Conservation (phyloP, 208 protist genomes). For the Porcisia deanei region DNA sequence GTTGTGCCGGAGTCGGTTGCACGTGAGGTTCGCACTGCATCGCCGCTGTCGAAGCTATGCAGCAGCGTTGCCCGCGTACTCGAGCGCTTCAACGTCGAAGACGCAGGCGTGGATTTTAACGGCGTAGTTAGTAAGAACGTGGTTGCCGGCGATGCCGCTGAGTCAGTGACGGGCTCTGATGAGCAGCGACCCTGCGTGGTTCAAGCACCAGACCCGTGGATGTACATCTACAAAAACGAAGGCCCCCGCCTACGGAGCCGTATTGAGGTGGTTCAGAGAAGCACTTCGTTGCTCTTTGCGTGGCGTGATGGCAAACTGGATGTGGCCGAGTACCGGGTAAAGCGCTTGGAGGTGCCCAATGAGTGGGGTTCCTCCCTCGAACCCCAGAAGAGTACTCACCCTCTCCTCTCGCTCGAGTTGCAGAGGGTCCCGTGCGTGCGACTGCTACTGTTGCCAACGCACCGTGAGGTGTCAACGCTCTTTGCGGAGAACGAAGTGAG, state of each 20-base stretch:
- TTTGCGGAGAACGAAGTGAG: conserved; percentile 24
- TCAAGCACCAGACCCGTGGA: conserved; percentile 19
- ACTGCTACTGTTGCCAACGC: conserved; percentile 58
- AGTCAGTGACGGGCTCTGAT: neutral
- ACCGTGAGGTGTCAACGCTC: conserved; percentile 41
- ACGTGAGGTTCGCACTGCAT: conserved; percentile 15
- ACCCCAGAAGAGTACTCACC: conserved; percentile 37
- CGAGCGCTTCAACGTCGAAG: conserved; percentile 22
- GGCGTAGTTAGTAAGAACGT: neutral
- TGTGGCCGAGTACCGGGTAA: conserved; percentile 19
- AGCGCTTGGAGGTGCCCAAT: neutral
- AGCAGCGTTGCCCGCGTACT: conserved; percentile 22
- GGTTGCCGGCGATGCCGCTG: neutral
- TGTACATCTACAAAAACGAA: conserved; percentile 43
- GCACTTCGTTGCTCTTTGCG: conserved; percentile 38
- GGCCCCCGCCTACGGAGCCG: conserved; percentile 50
- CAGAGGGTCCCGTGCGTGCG: conserved; percentile 50
- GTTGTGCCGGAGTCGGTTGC: conserved; percentile 24
- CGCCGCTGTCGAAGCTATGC: conserved; percentile 29
- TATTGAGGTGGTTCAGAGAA: conserved; percentile 52
- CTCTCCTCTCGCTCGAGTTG: conserved; percentile 15
- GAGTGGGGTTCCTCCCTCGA: neutral
- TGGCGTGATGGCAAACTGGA: conserved; percentile 76
- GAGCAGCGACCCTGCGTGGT: neutral
- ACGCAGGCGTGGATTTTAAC: neutral